phyloP scores from a whole-genome alignment of 441 rosid genomes.

The Erodium texanum region DNA sequence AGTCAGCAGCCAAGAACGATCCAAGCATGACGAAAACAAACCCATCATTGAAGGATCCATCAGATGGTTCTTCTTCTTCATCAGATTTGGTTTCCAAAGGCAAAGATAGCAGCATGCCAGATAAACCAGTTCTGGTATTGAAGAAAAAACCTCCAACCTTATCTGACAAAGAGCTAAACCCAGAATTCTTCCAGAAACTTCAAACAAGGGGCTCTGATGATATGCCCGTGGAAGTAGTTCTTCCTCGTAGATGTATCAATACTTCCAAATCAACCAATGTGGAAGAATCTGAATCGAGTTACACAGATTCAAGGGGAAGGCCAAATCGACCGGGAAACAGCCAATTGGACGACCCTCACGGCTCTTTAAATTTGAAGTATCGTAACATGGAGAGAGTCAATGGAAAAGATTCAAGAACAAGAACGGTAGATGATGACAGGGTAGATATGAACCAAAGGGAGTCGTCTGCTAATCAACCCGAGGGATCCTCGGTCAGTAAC shows the following conservation, averaged over 20 bases:
- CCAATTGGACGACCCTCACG: too few species aligned
- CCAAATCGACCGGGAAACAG: conserved; percentile 7
- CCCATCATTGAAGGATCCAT: conserved; percentile 36
- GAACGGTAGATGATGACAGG: conserved; percentile 50
- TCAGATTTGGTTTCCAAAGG: neutral
- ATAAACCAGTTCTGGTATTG: conserved; percentile 70
- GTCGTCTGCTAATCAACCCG: conserved; percentile 33
- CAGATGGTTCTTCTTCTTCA: conserved; percentile 37
- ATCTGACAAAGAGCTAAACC: conserved; percentile 76
- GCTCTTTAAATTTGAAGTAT: conserved; percentile 34
- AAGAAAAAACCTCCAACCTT: conserved; percentile 82
- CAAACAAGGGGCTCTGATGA: conserved; percentile 66
- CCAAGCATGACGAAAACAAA: conserved; percentile 34
- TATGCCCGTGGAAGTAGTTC: conserved; percentile 86
- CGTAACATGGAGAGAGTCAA: conserved; percentile 41
- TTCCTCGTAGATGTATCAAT: conserved; percentile 62
- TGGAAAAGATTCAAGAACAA: conserved; percentile 47
- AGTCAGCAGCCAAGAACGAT: conserved; percentile 33
- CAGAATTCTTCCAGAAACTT: conserved; percentile 93
- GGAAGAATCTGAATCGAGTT: conserved; percentile 46
- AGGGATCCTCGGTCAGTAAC: neutral
- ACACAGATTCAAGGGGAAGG: conserved; percentile 40
- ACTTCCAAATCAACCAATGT: conserved; percentile 46
- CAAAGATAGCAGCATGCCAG: conserved; percentile 13
- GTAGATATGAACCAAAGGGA: conserved; percentile 46